These are phyloP conservation scores for Malassezia obtusa DNA, from an alignment of 1,284 basidiomycete genomes.

Conservation along the genomic window DNA sequence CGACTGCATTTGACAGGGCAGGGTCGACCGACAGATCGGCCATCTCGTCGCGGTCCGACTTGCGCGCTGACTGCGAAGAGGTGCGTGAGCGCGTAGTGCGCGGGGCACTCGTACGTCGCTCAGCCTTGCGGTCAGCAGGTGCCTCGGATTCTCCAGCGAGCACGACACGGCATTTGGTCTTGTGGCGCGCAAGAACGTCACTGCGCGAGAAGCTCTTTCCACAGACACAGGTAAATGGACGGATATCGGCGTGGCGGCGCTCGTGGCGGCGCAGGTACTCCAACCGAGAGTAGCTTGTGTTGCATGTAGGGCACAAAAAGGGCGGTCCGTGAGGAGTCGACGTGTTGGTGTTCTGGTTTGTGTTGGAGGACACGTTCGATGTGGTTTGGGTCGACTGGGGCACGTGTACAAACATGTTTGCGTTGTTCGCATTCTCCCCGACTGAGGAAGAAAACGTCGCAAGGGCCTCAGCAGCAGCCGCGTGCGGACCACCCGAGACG, in stretches of 20 bases:
- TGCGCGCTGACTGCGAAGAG: background rate
- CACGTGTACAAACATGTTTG: constrained; percentile 6
- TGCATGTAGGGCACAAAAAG: constrained; percentile 43
- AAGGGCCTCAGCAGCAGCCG: constrained; percentile 16
- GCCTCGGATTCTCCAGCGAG: constrained; percentile 20
- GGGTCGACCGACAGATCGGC: constrained; percentile 14
- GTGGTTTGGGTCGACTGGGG: constrained; percentile 6
- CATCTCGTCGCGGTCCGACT: constrained; percentile 1
- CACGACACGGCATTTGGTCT: constrained; percentile 39
- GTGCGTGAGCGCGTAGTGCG: constrained; percentile 6
- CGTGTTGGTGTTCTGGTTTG: constrained; percentile 9
- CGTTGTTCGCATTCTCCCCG: constrained; percentile 1
- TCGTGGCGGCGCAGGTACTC: constrained; percentile 46
- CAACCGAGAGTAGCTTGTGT: constrained; percentile 43
- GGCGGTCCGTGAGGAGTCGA: constrained; percentile 32
- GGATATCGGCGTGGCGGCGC: constrained; percentile 43
- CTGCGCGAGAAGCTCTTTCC: constrained; percentile 46
- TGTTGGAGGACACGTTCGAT: constrained; percentile 12
- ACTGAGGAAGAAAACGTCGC: constrained; percentile 16
- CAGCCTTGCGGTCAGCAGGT: background rate
- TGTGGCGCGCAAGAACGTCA: constrained; percentile 44
- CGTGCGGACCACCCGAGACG: constrained; percentile 16
- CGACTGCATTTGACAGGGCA: constrained; percentile 11
- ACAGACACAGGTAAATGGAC: constrained; percentile 44
- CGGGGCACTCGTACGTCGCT: background rate